phyloP scores from a whole-genome alignment of 2,329 filamentous ascomycete genomes.

The Xylaria sp. region DNA sequence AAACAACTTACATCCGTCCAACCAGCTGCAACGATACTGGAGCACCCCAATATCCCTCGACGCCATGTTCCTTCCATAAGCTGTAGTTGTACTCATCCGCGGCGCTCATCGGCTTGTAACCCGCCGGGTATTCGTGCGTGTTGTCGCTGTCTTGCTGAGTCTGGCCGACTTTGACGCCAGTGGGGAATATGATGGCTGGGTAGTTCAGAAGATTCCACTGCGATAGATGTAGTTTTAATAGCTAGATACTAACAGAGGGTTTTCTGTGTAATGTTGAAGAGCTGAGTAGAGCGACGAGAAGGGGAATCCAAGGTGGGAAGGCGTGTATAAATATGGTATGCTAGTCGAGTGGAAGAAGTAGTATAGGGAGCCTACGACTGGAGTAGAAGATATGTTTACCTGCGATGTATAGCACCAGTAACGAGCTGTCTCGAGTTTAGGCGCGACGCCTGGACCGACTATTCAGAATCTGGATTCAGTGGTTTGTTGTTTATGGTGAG shows the following conservation, averaged over 20 bases:
- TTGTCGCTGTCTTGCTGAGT: slow-evolving; percentile 18
- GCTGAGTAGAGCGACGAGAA: too few species aligned
- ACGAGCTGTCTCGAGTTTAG: slow-evolving; percentile 59
- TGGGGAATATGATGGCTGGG: slow-evolving; percentile 70
- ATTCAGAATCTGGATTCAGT: neutral
- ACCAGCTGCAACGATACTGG: slow-evolving; percentile 57
- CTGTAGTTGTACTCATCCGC: slow-evolving; percentile 43
- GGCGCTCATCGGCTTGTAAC: slow-evolving; percentile 40
- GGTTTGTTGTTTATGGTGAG: neutral
- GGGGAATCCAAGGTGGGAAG: too few species aligned
- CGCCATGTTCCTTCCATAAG: slow-evolving; percentile 51
- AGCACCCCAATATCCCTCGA: slow-evolving; percentile 53
- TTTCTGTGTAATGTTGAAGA: neutral
- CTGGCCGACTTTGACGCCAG: slow-evolving; percentile 42
- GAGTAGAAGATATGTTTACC: neutral
- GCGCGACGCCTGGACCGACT: slow-evolving; percentile 59
- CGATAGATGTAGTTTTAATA: neutral
- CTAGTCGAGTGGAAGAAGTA: neutral
- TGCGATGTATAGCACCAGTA: slow-evolving; percentile 74
- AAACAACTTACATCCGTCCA: slow-evolving; percentile 43
- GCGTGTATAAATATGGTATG: neutral
- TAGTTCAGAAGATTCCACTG: slow-evolving; percentile 76
- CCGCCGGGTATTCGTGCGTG: slow-evolving; percentile 37
- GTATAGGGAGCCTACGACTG: neutral
- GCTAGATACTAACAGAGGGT: neutral